A percentile compares a stretch with the other conserved stretches of the same genome.
Conservation (phyloP, 2,329 filamentous ascomycete genomes). For the Aspergillus flavus region DNA sequence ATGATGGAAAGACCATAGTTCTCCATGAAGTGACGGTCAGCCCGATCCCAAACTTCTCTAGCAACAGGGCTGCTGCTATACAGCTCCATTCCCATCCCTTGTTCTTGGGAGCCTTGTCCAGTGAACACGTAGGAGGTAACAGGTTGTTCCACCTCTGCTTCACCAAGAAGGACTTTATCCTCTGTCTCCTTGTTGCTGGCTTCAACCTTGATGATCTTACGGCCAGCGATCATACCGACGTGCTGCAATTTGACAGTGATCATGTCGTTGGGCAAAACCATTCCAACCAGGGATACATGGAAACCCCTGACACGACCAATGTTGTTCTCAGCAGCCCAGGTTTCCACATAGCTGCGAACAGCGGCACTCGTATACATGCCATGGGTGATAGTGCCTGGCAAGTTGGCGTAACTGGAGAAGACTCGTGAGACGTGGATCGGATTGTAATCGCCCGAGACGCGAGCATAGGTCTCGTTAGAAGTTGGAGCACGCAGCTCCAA, state of each 20-base stretch:
- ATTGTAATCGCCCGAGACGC: constrained; percentile 97
- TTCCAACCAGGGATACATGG: constrained; percentile 94
- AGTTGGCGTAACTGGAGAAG: constrained; percentile 92
- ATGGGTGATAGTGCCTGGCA: constrained; percentile 96
- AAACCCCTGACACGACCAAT: constrained; percentile 96
- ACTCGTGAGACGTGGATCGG: constrained; percentile 97
- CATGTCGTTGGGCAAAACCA: constrained; percentile 96
- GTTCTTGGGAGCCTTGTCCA: constrained; percentile 96
- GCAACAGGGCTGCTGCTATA: constrained; percentile 92
- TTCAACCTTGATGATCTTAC: constrained; percentile 99
- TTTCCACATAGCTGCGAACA: constrained; percentile 93
- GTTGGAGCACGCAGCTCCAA: constrained; percentile 87
- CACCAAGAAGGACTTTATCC: constrained; percentile 91
- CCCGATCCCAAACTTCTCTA: constrained; percentile 96
- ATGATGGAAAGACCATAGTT: constrained; percentile 99
- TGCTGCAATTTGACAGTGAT: constrained; percentile 95
- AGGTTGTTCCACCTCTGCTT: constrained; percentile 97
- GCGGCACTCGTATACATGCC: constrained; percentile 99
- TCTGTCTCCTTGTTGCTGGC: constrained; percentile 93
- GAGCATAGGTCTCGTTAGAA: constrained; percentile 96
- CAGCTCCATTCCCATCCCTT: constrained; percentile 99
- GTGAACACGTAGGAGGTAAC: constrained; percentile 98
- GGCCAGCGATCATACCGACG: constrained; percentile 94
- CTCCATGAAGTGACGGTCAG: constrained; percentile 96
- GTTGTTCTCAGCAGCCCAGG: constrained; percentile 98